These are phyloP conservation scores for Suillus paluster DNA, from an alignment of 768 basidiomycete species.

Conservation along the genomic window DNA sequence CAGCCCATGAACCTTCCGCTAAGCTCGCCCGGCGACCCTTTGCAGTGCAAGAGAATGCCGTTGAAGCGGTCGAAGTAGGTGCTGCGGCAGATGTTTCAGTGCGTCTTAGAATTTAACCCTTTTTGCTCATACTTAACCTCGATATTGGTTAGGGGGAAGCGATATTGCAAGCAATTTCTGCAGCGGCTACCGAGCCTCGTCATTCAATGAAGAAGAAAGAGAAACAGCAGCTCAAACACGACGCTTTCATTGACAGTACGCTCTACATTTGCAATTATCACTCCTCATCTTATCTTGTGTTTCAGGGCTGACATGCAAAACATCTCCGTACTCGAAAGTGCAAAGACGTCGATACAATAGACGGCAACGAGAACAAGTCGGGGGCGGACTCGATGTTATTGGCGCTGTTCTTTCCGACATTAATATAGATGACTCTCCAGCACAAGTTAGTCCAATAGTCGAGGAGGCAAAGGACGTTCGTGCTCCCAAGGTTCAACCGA, in stretches of 20 bases:
- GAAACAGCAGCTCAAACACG: slow-evolving; percentile 66
- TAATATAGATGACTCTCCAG: slow-evolving; percentile 40
- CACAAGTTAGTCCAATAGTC: slow-evolving; percentile 20
- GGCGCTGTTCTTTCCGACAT: slow-evolving; percentile 59
- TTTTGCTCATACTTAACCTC: background rate
- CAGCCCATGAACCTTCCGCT: slow-evolving; percentile 56
- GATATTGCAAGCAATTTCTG: slow-evolving; percentile 35
- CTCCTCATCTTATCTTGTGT: background rate
- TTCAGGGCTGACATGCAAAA: slow-evolving; percentile 53
- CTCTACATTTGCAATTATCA: background rate
- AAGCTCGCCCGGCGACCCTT: slow-evolving; percentile 53
- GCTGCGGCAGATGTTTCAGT: slow-evolving; percentile 47
- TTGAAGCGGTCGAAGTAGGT: slow-evolving; percentile 54
- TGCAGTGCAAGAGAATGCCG: slow-evolving; percentile 52
- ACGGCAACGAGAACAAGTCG: slow-evolving; percentile 65
- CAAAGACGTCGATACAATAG: slow-evolving; percentile 73
- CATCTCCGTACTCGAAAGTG: slow-evolving; percentile 69
- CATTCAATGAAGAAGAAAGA: slow-evolving; percentile 60
- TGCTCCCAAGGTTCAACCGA: slow-evolving; percentile 26
- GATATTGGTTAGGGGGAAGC: background rate
- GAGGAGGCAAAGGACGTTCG: slow-evolving; percentile 22
- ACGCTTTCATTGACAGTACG: slow-evolving; percentile 70
- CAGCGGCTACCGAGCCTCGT: slow-evolving; percentile 35
- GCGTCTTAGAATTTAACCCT: slow-evolving; percentile 18
- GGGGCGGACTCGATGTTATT: slow-evolving; percentile 53